Percentiles rank a stretch among this genome's conserved stretches.
These are phyloP conservation scores for Globisporangium camurandrum DNA, from an alignment of 352 stramenopile genomes.

Conservation along the genomic window DNA sequence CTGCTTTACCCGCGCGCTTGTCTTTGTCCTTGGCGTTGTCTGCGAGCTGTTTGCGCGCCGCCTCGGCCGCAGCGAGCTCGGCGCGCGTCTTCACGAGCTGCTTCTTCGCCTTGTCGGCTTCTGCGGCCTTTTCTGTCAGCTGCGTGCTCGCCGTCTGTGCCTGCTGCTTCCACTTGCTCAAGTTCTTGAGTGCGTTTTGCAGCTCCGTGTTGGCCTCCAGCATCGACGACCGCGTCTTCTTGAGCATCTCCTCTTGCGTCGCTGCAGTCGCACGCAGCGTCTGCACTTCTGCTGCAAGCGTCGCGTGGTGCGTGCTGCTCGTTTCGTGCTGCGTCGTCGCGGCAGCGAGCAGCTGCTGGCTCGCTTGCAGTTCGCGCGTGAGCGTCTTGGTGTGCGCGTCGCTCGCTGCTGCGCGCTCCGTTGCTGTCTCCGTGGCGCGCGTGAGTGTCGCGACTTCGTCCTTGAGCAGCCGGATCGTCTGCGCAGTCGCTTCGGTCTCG, in stretches of 20 bases:
- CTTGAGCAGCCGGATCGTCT: slow-evolving; percentile 36
- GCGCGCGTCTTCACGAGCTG: slow-evolving; percentile 43
- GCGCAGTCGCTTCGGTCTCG: slow-evolving; percentile 33
- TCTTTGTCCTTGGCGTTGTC: slow-evolving; percentile 60
- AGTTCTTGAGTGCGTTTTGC: slow-evolving; percentile 55
- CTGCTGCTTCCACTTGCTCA: slow-evolving; percentile 69
- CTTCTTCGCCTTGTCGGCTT: slow-evolving; percentile 60
- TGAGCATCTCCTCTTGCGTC: slow-evolving; percentile 57
- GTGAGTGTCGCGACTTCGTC: slow-evolving; percentile 40
- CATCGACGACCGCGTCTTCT: slow-evolving; percentile 62
- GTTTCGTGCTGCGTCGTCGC: slow-evolving; percentile 29
- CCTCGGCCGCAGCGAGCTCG: slow-evolving; percentile 36
- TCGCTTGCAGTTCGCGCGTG: slow-evolving; percentile 20
- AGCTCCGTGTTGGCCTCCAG: slow-evolving; percentile 70
- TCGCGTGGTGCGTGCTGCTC: slow-evolving; percentile 17
- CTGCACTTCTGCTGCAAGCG: slow-evolving; percentile 29
- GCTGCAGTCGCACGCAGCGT: slow-evolving; percentile 26
- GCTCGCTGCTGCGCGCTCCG: slow-evolving; percentile 20
- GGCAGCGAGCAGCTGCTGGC: slow-evolving; percentile 25
- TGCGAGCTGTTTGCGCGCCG: slow-evolving; percentile 36
- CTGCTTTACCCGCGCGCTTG: slow-evolving; percentile 60
- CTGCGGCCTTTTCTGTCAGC: slow-evolving; percentile 56
- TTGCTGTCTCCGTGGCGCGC: slow-evolving; percentile 28
- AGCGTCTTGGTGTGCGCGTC: slow-evolving; percentile 29
- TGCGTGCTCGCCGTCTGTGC: slow-evolving; percentile 48